Percentiles rank a stretch among this genome's conserved stretches.
These are phyloP conservation scores for Chrysochromulina parva DNA, from an alignment of 78 protist species.

Conservation along the genomic window DNA sequence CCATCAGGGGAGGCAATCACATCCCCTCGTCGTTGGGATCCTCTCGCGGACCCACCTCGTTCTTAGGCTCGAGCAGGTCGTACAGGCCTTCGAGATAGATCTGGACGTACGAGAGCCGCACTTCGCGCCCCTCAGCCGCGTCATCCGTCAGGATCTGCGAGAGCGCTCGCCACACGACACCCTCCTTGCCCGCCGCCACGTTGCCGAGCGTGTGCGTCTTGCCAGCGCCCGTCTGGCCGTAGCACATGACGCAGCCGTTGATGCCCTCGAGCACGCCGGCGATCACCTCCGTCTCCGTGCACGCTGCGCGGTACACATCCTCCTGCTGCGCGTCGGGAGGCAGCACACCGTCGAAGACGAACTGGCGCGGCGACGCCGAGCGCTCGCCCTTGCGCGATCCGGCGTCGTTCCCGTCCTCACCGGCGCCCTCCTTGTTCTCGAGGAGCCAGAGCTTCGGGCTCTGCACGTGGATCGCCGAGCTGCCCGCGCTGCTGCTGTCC, in stretches of 20 bases:
- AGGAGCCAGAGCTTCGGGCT: background rate
- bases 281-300: background rate
- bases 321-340: background rate
- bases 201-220: background rate
- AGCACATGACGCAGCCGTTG: constrained; percentile 12
- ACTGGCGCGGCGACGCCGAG: background rate
- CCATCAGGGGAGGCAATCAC: too few species aligned
- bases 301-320: background rate
- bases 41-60: background rate
- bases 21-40: background rate
- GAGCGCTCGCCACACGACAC: background rate
- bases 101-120: constrained; percentile 23
- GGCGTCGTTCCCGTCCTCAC: too few species aligned
- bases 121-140: background rate
- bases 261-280: background rate
- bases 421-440: background rate
- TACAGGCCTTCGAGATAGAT: constrained; percentile 27
- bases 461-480: background rate
- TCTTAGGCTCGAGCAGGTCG: constrained; percentile 16
- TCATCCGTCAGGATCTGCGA: background rate
- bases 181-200: background rate
- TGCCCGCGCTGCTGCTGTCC: background rate
- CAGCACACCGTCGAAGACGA: background rate
- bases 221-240: constrained; percentile 16
- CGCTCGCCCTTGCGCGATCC: too few species aligned